A percentile compares a stretch with the other conserved stretches of the same genome.
Conservation (phyloP, 768 basidiomycete species). For the Panellus pusillus region DNA sequence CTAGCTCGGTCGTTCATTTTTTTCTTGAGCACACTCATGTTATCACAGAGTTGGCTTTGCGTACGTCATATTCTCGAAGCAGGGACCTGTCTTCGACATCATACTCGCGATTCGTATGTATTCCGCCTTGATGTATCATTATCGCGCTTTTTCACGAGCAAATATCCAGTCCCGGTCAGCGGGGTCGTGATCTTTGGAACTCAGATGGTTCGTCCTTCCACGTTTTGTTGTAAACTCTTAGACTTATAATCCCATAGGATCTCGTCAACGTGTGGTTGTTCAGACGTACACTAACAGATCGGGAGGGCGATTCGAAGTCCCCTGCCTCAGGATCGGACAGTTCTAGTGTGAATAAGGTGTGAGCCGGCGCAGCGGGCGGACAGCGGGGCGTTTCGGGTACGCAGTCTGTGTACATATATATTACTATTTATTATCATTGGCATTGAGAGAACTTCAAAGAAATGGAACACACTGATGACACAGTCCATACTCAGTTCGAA, state of each 20-base stretch:
- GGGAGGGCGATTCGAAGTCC: too few relatives aligned
- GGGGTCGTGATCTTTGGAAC: conserved; percentile 14
- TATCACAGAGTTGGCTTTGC: conserved; percentile 14
- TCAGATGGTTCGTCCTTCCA: conserved; percentile 3
- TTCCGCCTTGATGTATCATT: not conserved
- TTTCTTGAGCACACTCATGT: not conserved
- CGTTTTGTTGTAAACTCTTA: not conserved
- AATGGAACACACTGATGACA: too few relatives aligned
- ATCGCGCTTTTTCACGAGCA: not conserved
- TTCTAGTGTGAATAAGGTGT: too few relatives aligned
- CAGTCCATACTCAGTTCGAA: too few relatives aligned
- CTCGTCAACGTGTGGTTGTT: conserved; percentile 16
- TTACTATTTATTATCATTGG: too few relatives aligned
- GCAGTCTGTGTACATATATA: too few relatives aligned
- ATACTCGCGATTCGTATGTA: conserved; percentile 8
- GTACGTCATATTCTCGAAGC: conserved; percentile 12
- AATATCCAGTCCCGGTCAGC: conserved; percentile 1
- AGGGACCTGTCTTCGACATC: conserved; percentile 15
- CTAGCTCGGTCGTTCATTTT: not conserved
- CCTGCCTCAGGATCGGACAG: too few relatives aligned
- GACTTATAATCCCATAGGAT: not conserved
- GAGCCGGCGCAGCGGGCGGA: too few relatives aligned
- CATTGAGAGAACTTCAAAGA: too few relatives aligned
- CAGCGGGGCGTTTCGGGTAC: too few relatives aligned
- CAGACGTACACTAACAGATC: not conserved